Conservation (phyloP, 352 stramenopile genomes). For the Phytophthora lateralis region DNA sequence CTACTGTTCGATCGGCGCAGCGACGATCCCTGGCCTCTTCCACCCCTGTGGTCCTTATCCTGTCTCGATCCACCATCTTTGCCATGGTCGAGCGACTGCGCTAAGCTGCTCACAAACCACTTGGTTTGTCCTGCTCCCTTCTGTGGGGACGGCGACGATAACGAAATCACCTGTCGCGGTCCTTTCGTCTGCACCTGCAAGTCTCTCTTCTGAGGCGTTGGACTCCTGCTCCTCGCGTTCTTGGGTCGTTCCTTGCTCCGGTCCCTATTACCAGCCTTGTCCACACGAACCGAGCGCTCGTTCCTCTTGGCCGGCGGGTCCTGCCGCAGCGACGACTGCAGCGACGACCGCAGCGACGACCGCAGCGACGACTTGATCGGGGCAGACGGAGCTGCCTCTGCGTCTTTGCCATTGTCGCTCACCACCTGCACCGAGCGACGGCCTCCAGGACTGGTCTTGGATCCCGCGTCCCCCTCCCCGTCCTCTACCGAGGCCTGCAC, state of each 20-base stretch:
- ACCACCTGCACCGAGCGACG: constrained; percentile 34
- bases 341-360: constrained; percentile 42
- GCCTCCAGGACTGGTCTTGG: constrained; percentile 1
- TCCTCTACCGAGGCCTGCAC: constrained; percentile 37
- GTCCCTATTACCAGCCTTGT: constrained; percentile 8
- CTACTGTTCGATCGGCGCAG: constrained; percentile 28
- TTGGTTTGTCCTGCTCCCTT: constrained; percentile 29
- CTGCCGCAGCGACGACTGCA: constrained; percentile 37
- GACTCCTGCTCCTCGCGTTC: constrained; percentile 8
- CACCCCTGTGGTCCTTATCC: constrained; percentile 13
- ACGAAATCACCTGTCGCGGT: constrained; percentile 35
- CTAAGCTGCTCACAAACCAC: constrained; percentile 46
- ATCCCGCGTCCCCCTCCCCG: neutral
- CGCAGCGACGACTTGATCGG: constrained; percentile 62
- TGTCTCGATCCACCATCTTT: constrained; percentile 22
- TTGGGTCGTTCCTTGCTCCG: constrained; percentile 17
- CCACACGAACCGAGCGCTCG: constrained; percentile 24
- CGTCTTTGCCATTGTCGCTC: constrained; percentile 14
- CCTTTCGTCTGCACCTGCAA: constrained; percentile 36
- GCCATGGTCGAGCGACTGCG: constrained; percentile 34
- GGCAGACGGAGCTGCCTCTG: constrained; percentile 4
- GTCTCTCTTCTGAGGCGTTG: constrained; percentile 16
- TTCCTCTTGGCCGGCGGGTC: constrained; percentile 24
- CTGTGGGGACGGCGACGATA: constrained; percentile 41
- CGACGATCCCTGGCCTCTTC: constrained; percentile 21